phyloP scores from a whole-genome alignment of 2,329 filamentous ascomycete genomes.

The Cladobotryum mycophilum region DNA sequence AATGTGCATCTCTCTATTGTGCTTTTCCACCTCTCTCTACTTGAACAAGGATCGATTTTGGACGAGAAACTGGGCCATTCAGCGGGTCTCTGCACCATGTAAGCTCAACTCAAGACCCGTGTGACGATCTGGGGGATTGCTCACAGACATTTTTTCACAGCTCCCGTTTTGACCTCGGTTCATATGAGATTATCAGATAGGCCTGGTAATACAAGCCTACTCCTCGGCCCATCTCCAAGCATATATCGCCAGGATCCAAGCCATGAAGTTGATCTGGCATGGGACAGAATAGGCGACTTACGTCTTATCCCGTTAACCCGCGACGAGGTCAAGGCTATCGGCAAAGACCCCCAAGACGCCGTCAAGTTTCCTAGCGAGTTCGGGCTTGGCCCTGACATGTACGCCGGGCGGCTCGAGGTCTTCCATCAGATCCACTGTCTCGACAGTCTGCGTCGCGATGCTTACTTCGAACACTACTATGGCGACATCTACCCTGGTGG shows the following conservation, averaged over 20 bases:
- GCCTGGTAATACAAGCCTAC: too few species aligned
- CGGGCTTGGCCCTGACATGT: constrained; percentile 25
- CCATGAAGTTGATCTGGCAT: constrained; percentile 17
- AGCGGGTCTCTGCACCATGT: too few species aligned
- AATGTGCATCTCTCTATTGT: too few species aligned
- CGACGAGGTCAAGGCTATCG: constrained; percentile 20
- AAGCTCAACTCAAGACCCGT: too few species aligned
- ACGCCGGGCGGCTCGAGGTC: constrained; percentile 27
- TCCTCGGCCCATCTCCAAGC: too few species aligned
- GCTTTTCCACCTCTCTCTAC: too few species aligned
- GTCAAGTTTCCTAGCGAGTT: constrained; percentile 23
- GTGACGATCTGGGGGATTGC: too few species aligned
- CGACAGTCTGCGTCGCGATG: constrained; percentile 14
- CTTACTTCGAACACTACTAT: constrained; percentile 9
- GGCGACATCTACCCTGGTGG: constrained; percentile 1
- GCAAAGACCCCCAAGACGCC: constrained; percentile 23
- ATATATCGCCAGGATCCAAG: constrained; percentile 14
- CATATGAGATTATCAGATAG: too few species aligned
- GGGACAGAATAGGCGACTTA: constrained; percentile 14
- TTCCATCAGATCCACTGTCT: constrained; percentile 20
- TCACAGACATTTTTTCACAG: too few species aligned
- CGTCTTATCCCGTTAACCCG: constrained; percentile 17
- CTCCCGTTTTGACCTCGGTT: too few species aligned
- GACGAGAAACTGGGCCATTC: too few species aligned
- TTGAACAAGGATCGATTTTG: too few species aligned